These are phyloP conservation scores for Vanderwaltozyma tropicalis DNA, from an alignment of 805 yeast species.

Conservation along the genomic window DNA sequence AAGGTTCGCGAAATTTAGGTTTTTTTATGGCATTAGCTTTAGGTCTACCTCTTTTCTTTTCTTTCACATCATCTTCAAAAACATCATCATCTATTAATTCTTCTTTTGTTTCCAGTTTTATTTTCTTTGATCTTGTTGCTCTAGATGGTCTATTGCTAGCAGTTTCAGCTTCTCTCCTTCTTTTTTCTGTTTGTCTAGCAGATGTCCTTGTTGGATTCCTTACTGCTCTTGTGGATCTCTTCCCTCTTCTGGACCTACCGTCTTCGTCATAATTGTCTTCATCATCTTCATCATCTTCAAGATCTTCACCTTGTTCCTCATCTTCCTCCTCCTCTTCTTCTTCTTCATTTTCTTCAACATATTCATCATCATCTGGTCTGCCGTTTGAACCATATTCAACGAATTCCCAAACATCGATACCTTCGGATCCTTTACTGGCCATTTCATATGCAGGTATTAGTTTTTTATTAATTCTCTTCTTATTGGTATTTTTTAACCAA, in stretches of 20 bases:
- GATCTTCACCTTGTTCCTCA: conserved; percentile 20
- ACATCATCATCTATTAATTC: conserved; percentile 10
- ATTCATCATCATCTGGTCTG: conserved; percentile 23
- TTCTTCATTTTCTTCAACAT: conserved; percentile 24
- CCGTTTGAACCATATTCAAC: conserved; percentile 28
- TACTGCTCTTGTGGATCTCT: conserved; percentile 12
- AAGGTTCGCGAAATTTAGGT: conserved; percentile 5
- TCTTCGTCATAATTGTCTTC: conserved; percentile 21
- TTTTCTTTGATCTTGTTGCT: conserved; percentile 3
- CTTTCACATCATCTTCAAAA: too few relatives aligned
- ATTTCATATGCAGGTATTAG: conserved; percentile 38
- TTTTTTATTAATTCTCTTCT: conserved; percentile 42
- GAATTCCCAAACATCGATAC: conserved; percentile 26
- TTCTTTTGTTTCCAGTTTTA: conserved; percentile 25
- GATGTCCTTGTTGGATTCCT: conserved; percentile 9
- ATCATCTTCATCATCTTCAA: conserved; percentile 12
- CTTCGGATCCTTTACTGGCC: conserved; percentile 35
- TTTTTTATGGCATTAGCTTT: conserved; percentile 3
- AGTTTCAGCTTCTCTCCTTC: conserved; percentile 22
- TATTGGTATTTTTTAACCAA: conserved; percentile 22
- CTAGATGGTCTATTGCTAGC: conserved; percentile 8
- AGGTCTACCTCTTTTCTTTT: conserved; percentile 8
- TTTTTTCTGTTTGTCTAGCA: conserved; percentile 21
- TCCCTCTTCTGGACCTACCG: conserved; percentile 13
- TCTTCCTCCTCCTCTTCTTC: conserved; percentile 16